Evolutionary conservation across 352 stramenopile genomes (phyloP).

Genomic region (Globisporangium acanthophoron): DNA sequence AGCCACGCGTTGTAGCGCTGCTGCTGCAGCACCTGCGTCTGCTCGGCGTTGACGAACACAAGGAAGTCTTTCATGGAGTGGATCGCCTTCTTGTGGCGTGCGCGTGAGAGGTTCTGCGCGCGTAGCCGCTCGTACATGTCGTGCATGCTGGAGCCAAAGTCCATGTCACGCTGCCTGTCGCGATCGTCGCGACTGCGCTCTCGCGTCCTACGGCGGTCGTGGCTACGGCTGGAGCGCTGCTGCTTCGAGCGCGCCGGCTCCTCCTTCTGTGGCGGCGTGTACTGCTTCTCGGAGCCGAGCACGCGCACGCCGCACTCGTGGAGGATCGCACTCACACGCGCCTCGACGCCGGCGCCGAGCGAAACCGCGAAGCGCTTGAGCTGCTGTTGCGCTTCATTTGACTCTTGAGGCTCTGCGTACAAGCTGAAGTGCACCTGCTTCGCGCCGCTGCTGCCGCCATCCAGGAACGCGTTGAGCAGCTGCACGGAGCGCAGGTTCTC

Average conservation of each 20-base stretch:
- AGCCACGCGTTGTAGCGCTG: slow-evolving; percentile 37
- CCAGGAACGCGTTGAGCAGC: slow-evolving; percentile 69
- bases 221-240: not conserved
- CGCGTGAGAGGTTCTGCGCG: slow-evolving; percentile 13
- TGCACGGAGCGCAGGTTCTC: slow-evolving; percentile 68
- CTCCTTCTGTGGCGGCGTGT: not conserved
- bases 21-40: slow-evolving; percentile 29
- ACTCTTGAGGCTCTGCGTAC: slow-evolving; percentile 6
- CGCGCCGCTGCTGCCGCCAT: slow-evolving; percentile 7
- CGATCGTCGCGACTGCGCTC: slow-evolving; percentile 6
- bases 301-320: slow-evolving; percentile 42
- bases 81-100: slow-evolving; percentile 30
- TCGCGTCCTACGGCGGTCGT: not conserved
- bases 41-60: slow-evolving; percentile 30
- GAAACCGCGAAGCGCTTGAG: slow-evolving; percentile 49
- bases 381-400: slow-evolving; percentile 1
- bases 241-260: not conserved
- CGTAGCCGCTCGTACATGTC: slow-evolving; percentile 27
- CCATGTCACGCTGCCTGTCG: slow-evolving; percentile 28
- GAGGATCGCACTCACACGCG: slow-evolving; percentile 41
- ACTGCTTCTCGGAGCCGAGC: slow-evolving; percentile 3
- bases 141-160: slow-evolving; percentile 44
- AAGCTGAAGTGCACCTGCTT: slow-evolving; percentile 33
- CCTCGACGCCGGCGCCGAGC: slow-evolving; percentile 39
- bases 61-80: slow-evolving; percentile 32